Base-by-base conservation (phyloP, 805 yeast genomes). In the Metschnikowia vanudenii region DNA sequence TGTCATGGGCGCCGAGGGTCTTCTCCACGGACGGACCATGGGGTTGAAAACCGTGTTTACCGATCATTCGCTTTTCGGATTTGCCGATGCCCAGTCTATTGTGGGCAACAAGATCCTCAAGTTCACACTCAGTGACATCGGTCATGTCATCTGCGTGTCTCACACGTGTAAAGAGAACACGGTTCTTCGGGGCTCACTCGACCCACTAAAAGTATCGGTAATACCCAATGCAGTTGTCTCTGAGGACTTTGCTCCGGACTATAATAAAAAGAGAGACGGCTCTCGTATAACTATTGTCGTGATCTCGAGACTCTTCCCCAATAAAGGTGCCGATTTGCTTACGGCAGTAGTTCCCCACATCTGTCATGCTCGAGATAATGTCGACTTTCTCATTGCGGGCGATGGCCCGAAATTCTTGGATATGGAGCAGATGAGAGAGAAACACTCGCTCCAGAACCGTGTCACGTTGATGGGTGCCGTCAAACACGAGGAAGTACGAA, bases 111-210 rank as follows among this genome's bases (percentile, higher is more conserved):
- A 94, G 64, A 65, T 87, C 4, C 69, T 94, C 51, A 86, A 86
- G 57, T 94, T 90, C 68, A 81, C 96, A 0, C 65, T 89, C 46
- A 84, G 86, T 33, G 96, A 89, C 57, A 82, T 90, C 4, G 96
- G 96, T 48, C 92, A 92, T 62, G 89, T 88, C 38, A 92, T 94
- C n/a, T 88, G 97, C 65, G 99, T 94, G 1, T 87, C 96, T 3
- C 94, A 94, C 61, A 92, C 97, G 0, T 89, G 98, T 63, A 91
- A 94, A 60, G 99, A 94, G 56, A 94, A 94, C 62, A 90, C 96
- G 8, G 96, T 91, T 4, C 72, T 94, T 11, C 71, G 99, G 42
- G 96, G 96, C 0, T 79, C 85, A 1, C 67, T 91, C 34, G 87
- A 88, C 53, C 97, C 97, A 0, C 60, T 76, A 4, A 68, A 69